phyloP scores from a whole-genome alignment of 257 asterid species.

The Echium plantagineum region DNA sequence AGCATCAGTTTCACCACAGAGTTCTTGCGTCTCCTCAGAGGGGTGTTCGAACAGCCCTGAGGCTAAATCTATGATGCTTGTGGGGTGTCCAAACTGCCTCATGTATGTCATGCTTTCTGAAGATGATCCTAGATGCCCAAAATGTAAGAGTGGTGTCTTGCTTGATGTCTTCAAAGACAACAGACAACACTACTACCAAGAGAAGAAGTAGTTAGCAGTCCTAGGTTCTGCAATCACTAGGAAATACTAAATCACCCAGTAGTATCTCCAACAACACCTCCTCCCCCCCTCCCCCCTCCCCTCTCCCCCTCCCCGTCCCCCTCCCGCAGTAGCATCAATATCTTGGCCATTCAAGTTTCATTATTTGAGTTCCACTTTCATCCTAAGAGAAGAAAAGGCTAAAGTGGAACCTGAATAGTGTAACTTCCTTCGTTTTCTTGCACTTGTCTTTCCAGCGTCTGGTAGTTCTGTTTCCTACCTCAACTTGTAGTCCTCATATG shows the following conservation, averaged over 20 bases:
- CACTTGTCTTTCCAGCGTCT: background rate
- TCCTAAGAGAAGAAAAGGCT: background rate
- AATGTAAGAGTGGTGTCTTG: constrained; percentile 76
- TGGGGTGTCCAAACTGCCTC: constrained; percentile 67
- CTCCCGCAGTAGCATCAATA: background rate
- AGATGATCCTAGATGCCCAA: constrained; percentile 76
- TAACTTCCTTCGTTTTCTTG: constrained; percentile 13
- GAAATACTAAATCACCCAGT: background rate
- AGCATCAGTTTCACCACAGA: constrained; percentile 29
- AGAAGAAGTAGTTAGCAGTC: constrained; percentile 11
- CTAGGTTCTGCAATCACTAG: background rate
- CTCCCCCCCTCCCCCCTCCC: background rate
- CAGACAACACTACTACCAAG: constrained; percentile 16
- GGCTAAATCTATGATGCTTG: constrained; percentile 46
- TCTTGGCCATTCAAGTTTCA: constrained; percentile 21
- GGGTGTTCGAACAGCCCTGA: constrained; percentile 26
- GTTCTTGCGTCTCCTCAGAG: constrained; percentile 58
- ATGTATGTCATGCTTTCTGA: constrained; percentile 88
- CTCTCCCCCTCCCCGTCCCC: background rate
- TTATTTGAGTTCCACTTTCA: constrained; percentile 53
- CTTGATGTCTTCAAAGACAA: constrained; percentile 43
- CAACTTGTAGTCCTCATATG: constrained; percentile 2
- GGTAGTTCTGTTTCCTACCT: background rate
- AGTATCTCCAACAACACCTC: background rate
- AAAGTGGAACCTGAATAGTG: constrained; percentile 59